Base-by-base conservation (phyloP, 176 grass and related monocot genomes). In the Carex pumila region DNA sequence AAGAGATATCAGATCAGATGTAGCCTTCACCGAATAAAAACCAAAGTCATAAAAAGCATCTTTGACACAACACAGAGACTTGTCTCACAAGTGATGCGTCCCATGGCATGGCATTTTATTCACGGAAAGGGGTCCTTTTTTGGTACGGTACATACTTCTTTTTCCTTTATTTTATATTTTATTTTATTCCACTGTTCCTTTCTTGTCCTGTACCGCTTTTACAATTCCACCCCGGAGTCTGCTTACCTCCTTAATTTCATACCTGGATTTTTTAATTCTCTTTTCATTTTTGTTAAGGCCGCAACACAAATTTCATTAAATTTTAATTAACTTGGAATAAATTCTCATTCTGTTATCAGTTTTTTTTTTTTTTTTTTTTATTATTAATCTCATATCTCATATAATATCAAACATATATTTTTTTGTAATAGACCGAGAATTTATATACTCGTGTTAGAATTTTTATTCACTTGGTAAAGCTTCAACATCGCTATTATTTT, bases 111-210 rank as follows among this genome's bases (percentile, higher is more conserved):
- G 12, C 10, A 50, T 67, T 43, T 31, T 47, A 67, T 82, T 68
- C 19, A 82, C 80, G 80, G 80, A 83, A 83, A 83, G 7, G 60
- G 80, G 80, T 83, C 80, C 80, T 83, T 83, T 82, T 53, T 32
- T 8, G 43, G 80, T 83, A 83, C 80, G 62, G 61, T 65, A 54
- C n/a, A 25, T 75, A 60, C 57, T 36, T 68, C 21, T 1, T 50
- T 82, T 83, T 68, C 18, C 2, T 67, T 83, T 68, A 12, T 53
- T 82, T 50, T 43, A 43, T 73, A 7, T 25, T 25, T 9, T 41
- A 15, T 73, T 73, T 67, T 39, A 43, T 63, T 83, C 12, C 6
- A 15, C 47, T 13, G 15, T 61, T 12, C 36, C 34, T 61, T 12
- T 18, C 34, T 61, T 80, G 78, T 80, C 21, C 54, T 75, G 7